phyloP scores from a whole-genome alignment of 805 yeast species.

The Teunomyces barrocoloradensis region DNA sequence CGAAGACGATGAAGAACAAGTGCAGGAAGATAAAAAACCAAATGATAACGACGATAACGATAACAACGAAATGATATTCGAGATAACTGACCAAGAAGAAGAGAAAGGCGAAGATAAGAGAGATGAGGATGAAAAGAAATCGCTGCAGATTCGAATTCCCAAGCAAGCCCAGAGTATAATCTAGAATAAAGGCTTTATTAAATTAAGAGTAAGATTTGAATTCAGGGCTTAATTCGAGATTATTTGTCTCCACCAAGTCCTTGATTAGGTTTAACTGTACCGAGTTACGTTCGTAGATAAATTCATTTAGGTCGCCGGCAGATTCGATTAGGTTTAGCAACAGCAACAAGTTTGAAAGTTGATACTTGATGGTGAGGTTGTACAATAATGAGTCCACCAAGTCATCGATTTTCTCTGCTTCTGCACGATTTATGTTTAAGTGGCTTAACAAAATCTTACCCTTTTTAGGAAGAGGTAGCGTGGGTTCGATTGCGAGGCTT shows the following conservation, averaged over 20 bases:
- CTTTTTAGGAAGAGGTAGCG: background rate
- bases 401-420: conserved; percentile 55
- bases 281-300: conserved; percentile 19
- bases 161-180: conserved; percentile 5
- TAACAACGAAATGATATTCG: conserved; percentile 19
- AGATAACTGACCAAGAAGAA: conserved; percentile 17
- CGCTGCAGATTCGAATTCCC: conserved; percentile 4
- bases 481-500: background rate
- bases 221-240: conserved; percentile 13
- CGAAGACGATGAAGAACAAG: conserved; percentile 3
- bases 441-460: background rate
- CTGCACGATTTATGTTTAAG: background rate
- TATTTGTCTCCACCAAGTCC: conserved; percentile 11
- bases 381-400: conserved; percentile 65
- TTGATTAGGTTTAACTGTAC: conserved; percentile 17
- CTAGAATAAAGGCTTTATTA: background rate
- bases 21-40: background rate
- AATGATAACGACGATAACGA: conserved; percentile 6
- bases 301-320: conserved; percentile 19
- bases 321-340: conserved; percentile 13
- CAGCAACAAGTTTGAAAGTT: conserved; percentile 25
- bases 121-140: background rate
- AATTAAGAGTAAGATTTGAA: background rate
- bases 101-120: background rate
- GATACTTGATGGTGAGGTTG: conserved; percentile 49